Percentiles rank a stretch among this genome's conserved stretches.
Evolutionary conservation across 2,329 filamentous ascomycete genomes (phyloP).

Genomic region (Calcarisporium arbuscula): DNA sequence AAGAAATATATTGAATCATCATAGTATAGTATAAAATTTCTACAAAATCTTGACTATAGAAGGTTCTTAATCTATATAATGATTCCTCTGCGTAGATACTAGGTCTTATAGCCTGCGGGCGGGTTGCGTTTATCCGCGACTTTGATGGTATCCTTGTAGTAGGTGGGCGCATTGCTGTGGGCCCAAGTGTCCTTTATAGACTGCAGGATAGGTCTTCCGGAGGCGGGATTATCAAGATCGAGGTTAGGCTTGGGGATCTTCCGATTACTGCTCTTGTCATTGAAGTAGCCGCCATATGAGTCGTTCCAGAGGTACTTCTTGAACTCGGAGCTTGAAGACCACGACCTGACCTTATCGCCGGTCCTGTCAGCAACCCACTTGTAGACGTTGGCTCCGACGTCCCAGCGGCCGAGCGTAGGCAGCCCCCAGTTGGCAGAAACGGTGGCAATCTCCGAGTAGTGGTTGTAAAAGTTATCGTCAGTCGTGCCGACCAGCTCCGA

Average conservation of each 20-base stretch:
- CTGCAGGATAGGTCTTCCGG: conserved; percentile 28
- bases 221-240: conserved; percentile 21
- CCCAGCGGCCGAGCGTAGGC: conserved; percentile 63
- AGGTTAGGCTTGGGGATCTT: conserved; percentile 36
- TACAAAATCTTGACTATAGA: too few relatives aligned
- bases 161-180: conserved; percentile 30
- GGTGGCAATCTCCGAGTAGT: conserved; percentile 63
- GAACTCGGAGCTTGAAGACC: conserved; percentile 25
- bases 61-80: too few relatives aligned
- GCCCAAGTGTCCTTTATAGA: conserved; percentile 32
- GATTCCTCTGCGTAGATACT: too few relatives aligned
- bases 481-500: conserved; percentile 56
- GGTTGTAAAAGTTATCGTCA: conserved; percentile 65
- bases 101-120: conserved; percentile 30
- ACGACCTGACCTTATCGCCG: conserved; percentile 42
- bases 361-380: conserved; percentile 53
- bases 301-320: conserved; percentile 42
- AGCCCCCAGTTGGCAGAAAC: conserved; percentile 65
- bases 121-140: conserved; percentile 36
- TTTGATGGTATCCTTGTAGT: conserved; percentile 34
- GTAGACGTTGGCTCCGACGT: conserved; percentile 68
- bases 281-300: conserved; percentile 47
- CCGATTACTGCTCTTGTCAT: conserved; percentile 25
- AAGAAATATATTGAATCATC: too few relatives aligned
- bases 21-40: too few relatives aligned